Conservation (phyloP, 2,329 filamentous ascomycete species). For the Aspergillus udagawae region DNA sequence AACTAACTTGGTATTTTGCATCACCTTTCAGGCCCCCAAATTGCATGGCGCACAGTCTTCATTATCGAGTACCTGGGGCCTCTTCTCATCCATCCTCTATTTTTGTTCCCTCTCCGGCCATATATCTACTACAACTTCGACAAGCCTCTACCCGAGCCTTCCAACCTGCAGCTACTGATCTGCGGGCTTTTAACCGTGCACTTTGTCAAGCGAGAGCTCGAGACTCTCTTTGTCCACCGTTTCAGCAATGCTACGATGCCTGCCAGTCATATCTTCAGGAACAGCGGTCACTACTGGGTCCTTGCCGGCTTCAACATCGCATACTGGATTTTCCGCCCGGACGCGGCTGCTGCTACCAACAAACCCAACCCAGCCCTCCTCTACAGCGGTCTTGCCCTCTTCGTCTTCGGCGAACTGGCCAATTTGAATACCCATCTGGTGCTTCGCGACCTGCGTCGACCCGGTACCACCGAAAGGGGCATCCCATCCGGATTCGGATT, state of each 20-base stretch:
- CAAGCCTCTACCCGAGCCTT: conserved; percentile 50
- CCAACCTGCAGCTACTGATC: conserved; percentile 66
- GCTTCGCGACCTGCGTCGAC: conserved; percentile 70
- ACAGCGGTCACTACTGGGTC: conserved; percentile 91
- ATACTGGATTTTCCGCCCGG: conserved; percentile 78
- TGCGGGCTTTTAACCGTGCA: conserved; percentile 73
- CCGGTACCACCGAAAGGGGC: conserved; percentile 78
- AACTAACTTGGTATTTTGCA: conserved; percentile 15
- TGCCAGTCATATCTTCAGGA: conserved; percentile 83
- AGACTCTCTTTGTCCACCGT: conserved; percentile 91
- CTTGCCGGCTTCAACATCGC: conserved; percentile 76
- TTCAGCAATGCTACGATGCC: conserved; percentile 97
- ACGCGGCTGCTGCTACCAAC: conserved; percentile 59
- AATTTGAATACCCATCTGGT: conserved; percentile 80
- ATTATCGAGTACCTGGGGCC: conserved; percentile 93
- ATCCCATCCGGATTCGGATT: conserved; percentile 87
- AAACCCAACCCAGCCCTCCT: conserved; percentile 52
- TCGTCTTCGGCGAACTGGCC: conserved; percentile 69
- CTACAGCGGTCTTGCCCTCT: conserved; percentile 67
- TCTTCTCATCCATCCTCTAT: conserved; percentile 75
- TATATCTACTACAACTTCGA: conserved; percentile 61
- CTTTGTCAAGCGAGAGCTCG: conserved; percentile 91
- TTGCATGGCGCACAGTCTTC: conserved; percentile 91
- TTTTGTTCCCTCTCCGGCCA: conserved; percentile 66
- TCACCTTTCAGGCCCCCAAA: conserved; percentile 65